A percentile compares a stretch with the other conserved stretches of the same genome.
phyloP scores from a whole-genome alignment of 1,284 basidiomycete genomes.

The Lentinula novae-zelandiae region DNA sequence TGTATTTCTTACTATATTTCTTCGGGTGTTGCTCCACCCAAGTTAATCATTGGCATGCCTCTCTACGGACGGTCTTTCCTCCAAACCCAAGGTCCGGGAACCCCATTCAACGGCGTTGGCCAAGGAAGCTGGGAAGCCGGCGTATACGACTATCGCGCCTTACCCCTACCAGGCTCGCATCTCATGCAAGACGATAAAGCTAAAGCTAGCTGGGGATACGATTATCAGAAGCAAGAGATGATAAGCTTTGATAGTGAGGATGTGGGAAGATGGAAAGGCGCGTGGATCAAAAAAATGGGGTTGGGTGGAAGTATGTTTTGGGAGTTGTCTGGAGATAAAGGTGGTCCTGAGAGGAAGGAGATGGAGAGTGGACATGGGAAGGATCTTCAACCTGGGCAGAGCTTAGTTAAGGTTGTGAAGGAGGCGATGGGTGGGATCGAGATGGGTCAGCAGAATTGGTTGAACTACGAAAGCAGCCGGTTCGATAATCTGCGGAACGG shows the following conservation, averaged over 20 bases:
- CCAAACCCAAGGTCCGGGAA: conserved; percentile 80
- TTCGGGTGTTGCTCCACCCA: conserved; percentile 72
- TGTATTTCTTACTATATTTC: conserved; percentile 74
- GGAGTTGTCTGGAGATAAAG: conserved; percentile 81
- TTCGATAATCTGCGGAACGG: conserved; percentile 77
- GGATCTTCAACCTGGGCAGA: conserved; percentile 54
- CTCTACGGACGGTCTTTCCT: conserved; percentile 91
- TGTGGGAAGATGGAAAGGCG: conserved; percentile 67
- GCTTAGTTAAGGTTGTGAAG: conserved; percentile 67
- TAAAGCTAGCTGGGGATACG: conserved; percentile 73
- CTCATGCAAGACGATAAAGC: conserved; percentile 53
- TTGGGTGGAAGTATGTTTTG: conserved; percentile 85
- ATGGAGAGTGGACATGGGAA: conserved; percentile 71
- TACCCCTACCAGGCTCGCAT: conserved; percentile 69
- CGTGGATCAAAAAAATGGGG: conserved; percentile 68
- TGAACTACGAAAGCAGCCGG: conserved; percentile 65
- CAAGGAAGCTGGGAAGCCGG: conserved; percentile 75
- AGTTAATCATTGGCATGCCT: conserved; percentile 88
- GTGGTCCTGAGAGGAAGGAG: conserved; percentile 42
- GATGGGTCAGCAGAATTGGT: conserved; percentile 58
- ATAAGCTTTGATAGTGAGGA: conserved; percentile 77
- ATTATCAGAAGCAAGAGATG: conserved; percentile 67
- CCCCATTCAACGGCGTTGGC: conserved; percentile 75
- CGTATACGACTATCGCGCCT: conserved; percentile 76
- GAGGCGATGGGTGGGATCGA: conserved; percentile 74